Conservation (phyloP, 192 early-diverging fungal species). For the Coemansia sp. region DNA sequence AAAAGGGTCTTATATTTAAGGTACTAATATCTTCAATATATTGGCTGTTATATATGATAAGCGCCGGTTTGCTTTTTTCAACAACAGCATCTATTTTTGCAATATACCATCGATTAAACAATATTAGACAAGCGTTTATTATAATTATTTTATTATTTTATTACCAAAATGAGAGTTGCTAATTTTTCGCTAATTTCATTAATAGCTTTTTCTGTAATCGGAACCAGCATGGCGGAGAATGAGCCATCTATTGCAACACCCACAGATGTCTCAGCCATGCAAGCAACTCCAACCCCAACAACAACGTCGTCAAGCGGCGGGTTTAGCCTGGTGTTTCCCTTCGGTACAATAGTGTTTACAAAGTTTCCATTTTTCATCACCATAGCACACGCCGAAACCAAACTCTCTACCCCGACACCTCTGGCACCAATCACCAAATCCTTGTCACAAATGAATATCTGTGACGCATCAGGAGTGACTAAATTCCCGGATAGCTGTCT, state of each 20-base stretch:
- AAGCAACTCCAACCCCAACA: neutral
- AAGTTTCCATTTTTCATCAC: slow-evolving; percentile 23
- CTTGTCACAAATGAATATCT: slow-evolving; percentile 16
- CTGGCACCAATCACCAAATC: slow-evolving; percentile 25
- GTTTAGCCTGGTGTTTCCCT: slow-evolving; percentile 13
- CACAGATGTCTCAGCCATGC: neutral
- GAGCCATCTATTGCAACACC: neutral
- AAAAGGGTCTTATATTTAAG: too few relatives aligned
- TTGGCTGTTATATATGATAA: too few relatives aligned
- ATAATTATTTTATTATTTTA: too few relatives aligned
- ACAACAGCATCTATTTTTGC: too few relatives aligned
- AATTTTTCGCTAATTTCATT: neutral
- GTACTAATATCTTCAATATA: too few relatives aligned
- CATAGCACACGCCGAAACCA: slow-evolving; percentile 3
- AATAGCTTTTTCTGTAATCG: neutral
- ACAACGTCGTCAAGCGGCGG: neutral
- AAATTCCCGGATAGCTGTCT: slow-evolving; percentile 18
- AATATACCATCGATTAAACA: too few relatives aligned
- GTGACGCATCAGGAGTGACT: slow-evolving; percentile 21
- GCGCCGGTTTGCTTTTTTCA: too few relatives aligned
- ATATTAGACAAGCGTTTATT: too few relatives aligned
- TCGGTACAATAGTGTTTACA: slow-evolving; percentile 13
- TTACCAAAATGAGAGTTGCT: neutral
- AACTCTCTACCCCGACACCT: neutral
- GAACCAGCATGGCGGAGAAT: neutral